Evolutionary conservation across 2,329 filamentous ascomycete genomes (phyloP), one percentile per base, ranked within the genome.

Genomic region (Cladosporium sp.): DNA sequence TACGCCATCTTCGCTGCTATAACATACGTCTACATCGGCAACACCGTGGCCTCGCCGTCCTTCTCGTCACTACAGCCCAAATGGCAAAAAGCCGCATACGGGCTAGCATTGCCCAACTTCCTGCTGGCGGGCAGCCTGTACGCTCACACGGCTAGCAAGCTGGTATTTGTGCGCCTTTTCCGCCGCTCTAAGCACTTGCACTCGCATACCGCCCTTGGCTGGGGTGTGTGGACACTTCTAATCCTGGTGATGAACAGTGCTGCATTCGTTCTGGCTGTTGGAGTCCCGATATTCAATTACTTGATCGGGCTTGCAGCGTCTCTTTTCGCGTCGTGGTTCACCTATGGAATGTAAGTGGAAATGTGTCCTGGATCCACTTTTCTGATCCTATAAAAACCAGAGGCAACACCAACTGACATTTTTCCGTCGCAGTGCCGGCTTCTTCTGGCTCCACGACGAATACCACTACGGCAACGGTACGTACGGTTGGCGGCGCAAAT

Each of bases 221-320:
- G 74, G 74, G 58, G 61, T 0, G 66, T 68, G 0, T 80, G 78
- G 78, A 61, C 69, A 2, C 46, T 68, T 0, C 61, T 79, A 7
- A 67, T 78, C 4, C 29, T 78, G 2, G 33, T 76, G 6, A 68
- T 72, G 52, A 78, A 77, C 43, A 69, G 59, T 1, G 66, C 70
- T 2, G 72, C 75, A 0, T 71, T 69, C 53, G 57, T 73, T 6
- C 56, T 73, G 9, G 71, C 71, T 0, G 70, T 76, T 1, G 73
- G 75, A 3, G 74, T 79, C 22, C 77, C 77, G 1, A 73, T 78
- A 18, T 78, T 79, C 64, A 76, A 74, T 52, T 78, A 78, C 49
- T 60, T 79, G 9, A 71, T 79, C 22, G 75, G 75, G 2, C 73
- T 79, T 38, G 67, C 73, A 16, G 73, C 75, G 0, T 70, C 69